Conservation (phyloP, 345 rosid genomes). For the Ricinus communis region DNA sequence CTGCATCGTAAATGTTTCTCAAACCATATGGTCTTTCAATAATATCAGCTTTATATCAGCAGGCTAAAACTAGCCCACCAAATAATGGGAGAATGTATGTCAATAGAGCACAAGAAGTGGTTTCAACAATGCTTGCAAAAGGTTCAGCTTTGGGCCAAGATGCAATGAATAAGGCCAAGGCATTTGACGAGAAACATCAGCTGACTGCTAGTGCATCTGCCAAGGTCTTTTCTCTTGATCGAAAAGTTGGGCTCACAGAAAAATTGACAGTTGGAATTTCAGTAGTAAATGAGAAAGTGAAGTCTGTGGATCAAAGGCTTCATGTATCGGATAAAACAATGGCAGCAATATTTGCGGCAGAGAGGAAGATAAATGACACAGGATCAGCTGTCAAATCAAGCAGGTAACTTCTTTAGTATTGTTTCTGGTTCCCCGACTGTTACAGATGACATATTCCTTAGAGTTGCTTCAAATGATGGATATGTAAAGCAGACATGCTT, state of each 20-base stretch:
- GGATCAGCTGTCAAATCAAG: conserved; percentile 98
- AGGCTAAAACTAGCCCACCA: conserved; percentile 50
- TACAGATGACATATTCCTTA: conserved; percentile 2
- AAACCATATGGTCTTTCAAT: not conserved
- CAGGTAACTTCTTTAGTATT: conserved; percentile 46
- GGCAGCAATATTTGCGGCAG: conserved; percentile 97
- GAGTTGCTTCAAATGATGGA: not conserved
- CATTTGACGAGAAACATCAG: conserved; percentile 86
- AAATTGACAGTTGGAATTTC: conserved; percentile 84
- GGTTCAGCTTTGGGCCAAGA: conserved; percentile 89
- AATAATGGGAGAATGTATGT: conserved; percentile 68
- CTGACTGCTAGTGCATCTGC: conserved; percentile 89
- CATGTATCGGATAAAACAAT: conserved; percentile 93
- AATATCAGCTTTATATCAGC: conserved; percentile 25
- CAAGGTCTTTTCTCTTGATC: conserved; percentile 75
- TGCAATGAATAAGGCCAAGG: conserved; percentile 89
- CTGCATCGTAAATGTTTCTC: conserved; percentile 9
- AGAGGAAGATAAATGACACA: conserved; percentile 84
- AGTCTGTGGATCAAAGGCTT: conserved; percentile 90
- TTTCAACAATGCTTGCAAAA: conserved; percentile 72
- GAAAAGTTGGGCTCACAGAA: conserved; percentile 77
- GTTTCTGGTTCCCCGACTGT: conserved; percentile 3
- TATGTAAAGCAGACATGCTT: not conserved
- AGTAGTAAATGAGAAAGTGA: conserved; percentile 87
- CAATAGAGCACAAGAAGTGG: conserved; percentile 83